A percentile compares a stretch with the other conserved stretches of the same genome.
These are phyloP conservation scores for Aspergillus neotritici DNA, from an alignment of 2,329 filamentous ascomycete genomes.

Conservation along the genomic window DNA sequence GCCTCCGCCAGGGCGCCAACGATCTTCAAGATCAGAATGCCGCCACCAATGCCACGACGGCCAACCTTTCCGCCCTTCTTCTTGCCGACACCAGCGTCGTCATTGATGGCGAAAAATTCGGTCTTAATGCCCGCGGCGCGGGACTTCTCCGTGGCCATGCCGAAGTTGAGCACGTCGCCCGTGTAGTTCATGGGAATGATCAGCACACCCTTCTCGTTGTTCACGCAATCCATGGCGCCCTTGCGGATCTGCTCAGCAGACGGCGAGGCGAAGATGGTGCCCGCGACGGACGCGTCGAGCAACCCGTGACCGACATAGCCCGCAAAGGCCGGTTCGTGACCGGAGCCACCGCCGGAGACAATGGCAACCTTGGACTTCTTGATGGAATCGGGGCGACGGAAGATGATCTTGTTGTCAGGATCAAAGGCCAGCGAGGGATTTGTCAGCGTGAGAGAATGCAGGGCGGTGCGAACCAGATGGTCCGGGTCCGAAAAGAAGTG, in stretches of 20 bases:
- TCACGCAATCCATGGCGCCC: constrained; percentile 68
- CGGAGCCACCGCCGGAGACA: constrained; percentile 81
- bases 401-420: constrained; percentile 73
- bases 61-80: constrained; percentile 84
- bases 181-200: constrained; percentile 97
- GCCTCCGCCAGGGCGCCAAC: constrained; percentile 73
- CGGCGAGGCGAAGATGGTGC: constrained; percentile 80
- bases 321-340: constrained; percentile 84
- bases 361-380: constrained; percentile 63
- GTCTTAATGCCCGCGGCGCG: constrained; percentile 69
- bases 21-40: constrained; percentile 87
- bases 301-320: constrained; percentile 79
- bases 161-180: constrained; percentile 84
- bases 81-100: constrained; percentile 85
- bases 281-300: constrained; percentile 74
- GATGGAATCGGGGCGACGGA: constrained; percentile 58
- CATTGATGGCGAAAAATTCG: constrained; percentile 86
- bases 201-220: constrained; percentile 66
- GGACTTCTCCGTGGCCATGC: constrained; percentile 88
- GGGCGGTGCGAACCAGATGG: constrained; percentile 69
- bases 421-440: constrained; percentile 82
- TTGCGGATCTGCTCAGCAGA: constrained; percentile 75
- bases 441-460: constrained; percentile 70
- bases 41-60: constrained; percentile 82
- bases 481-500: constrained; percentile 86